Evolutionary conservation across 1,284 basidiomycete species (phyloP).

Genomic region (Cryptococcus hybrid): DNA sequence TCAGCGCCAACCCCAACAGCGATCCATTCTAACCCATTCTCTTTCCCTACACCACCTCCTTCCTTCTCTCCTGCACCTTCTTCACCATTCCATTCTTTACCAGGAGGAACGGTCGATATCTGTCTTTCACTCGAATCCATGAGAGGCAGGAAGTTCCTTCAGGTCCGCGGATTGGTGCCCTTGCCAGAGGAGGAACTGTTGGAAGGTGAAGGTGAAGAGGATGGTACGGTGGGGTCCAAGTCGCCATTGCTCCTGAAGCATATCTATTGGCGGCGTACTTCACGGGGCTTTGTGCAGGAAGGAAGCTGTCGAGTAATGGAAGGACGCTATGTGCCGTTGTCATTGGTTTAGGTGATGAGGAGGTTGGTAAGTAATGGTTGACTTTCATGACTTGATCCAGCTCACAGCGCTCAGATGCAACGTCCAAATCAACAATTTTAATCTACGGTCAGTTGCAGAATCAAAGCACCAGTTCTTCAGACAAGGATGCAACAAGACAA

Average conservation of each 20-base stretch:
- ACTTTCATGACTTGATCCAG: too few species aligned
- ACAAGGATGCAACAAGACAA: not conserved
- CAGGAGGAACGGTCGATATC: constrained; percentile 40
- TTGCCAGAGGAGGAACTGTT: constrained; percentile 33
- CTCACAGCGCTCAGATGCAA: constrained; percentile 8
- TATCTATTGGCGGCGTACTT: constrained; percentile 40
- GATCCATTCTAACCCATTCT: constrained; percentile 18
- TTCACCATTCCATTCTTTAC: constrained; percentile 27
- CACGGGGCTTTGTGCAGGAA: constrained; percentile 23
- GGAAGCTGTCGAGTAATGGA: constrained; percentile 26
- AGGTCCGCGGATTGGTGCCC: constrained; percentile 35
- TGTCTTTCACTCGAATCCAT: constrained; percentile 50
- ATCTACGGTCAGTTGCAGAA: constrained; percentile 31
- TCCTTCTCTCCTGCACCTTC: not conserved
- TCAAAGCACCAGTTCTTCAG: not conserved
- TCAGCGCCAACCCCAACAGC: constrained; percentile 18
- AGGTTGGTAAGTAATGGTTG: constrained; percentile 16
- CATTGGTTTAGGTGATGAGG: constrained; percentile 47
- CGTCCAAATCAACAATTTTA: constrained; percentile 27
- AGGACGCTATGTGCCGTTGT: constrained; percentile 35
- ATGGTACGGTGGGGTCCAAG: constrained; percentile 31
- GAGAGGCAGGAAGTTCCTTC: constrained; percentile 44
- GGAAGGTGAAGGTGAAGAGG: constrained; percentile 24
- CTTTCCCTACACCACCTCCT: constrained; percentile 1
- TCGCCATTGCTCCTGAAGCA: constrained; percentile 35